These are phyloP conservation scores for Aspergillus melleus DNA, from an alignment of 2,329 filamentous ascomycete species.

Conservation along the genomic window DNA sequence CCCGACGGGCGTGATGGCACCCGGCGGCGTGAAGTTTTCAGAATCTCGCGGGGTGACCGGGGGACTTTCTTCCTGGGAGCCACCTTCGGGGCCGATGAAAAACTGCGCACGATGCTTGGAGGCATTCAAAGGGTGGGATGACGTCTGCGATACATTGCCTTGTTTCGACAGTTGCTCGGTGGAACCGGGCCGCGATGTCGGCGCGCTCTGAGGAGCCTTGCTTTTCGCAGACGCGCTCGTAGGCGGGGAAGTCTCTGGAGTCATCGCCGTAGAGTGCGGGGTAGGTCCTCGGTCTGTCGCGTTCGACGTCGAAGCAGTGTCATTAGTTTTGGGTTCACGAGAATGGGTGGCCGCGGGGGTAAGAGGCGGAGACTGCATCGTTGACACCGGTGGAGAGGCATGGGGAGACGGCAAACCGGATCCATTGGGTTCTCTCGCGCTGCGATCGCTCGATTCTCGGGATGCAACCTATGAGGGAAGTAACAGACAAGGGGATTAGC, in stretches of 20 bases:
- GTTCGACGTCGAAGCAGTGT: slow-evolving; percentile 32
- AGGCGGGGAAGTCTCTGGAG: slow-evolving; percentile 56
- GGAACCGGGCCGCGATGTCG: slow-evolving; percentile 42
- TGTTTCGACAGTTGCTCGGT: slow-evolving; percentile 44
- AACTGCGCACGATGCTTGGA: slow-evolving; percentile 55
- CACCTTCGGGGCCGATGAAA: slow-evolving; percentile 57
- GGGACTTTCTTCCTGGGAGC: slow-evolving; percentile 62
- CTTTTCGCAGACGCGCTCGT: slow-evolving; percentile 34
- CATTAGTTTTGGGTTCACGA: slow-evolving; percentile 48
- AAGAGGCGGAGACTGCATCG: slow-evolving; percentile 83
- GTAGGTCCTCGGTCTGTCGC: slow-evolving; percentile 34
- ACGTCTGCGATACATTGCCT: slow-evolving; percentile 45
- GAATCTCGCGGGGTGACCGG: slow-evolving; percentile 56
- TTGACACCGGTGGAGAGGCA: slow-evolving; percentile 65
- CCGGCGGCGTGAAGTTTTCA: slow-evolving; percentile 57
- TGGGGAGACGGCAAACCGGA: slow-evolving; percentile 66
- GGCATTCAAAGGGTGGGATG: slow-evolving; percentile 45
- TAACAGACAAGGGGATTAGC: slow-evolving; percentile 7
- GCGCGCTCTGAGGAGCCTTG: slow-evolving; percentile 33
- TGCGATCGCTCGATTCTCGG: slow-evolving; percentile 62
- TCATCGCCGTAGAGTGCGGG: slow-evolving; percentile 44
- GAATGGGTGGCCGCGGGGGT: slow-evolving; percentile 78
- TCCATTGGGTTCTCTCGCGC: slow-evolving; percentile 57
- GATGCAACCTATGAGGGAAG: slow-evolving; percentile 40
- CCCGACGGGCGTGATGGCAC: slow-evolving; percentile 75